Evolutionary conservation across 768 basidiomycete genomes (phyloP).

Genomic region (Udeniomyces megalosporus): DNA sequence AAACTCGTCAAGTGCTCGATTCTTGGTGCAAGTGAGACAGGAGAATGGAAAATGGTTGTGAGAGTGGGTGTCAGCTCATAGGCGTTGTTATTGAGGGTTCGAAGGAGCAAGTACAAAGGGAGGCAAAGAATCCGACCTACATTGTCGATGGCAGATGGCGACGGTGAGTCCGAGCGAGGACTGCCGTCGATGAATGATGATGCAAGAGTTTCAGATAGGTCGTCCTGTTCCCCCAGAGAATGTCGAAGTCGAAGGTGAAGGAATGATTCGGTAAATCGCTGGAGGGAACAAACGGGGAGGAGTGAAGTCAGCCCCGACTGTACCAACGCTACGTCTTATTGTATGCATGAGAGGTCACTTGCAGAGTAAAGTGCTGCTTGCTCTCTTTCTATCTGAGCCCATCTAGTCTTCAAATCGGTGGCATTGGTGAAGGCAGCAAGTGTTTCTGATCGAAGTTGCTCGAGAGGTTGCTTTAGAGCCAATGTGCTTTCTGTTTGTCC

Average conservation of each 20-base stretch:
- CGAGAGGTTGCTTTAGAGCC: slow-evolving; percentile 55
- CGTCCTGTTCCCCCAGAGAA: slow-evolving; percentile 78
- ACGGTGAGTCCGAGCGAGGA: slow-evolving; percentile 21
- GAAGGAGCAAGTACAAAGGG: background rate
- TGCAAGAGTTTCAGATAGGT: slow-evolving; percentile 67
- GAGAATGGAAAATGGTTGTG: background rate
- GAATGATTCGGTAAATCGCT: slow-evolving; percentile 64
- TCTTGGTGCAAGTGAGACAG: slow-evolving; percentile 5
- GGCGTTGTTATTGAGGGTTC: no score
- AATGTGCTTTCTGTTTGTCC: slow-evolving; percentile 69
- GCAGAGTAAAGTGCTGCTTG: slow-evolving; percentile 83
- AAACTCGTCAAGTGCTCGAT: slow-evolving; percentile 61
- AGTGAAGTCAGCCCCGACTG: background rate
- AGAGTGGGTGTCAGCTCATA: no score
- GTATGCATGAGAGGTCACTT: slow-evolving; percentile 7
- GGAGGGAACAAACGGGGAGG: slow-evolving; percentile 31
- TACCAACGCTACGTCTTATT: background rate
- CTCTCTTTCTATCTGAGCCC: slow-evolving; percentile 75
- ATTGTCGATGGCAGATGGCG: background rate
- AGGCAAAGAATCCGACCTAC: background rate
- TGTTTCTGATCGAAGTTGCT: slow-evolving; percentile 61
- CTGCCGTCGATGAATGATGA: slow-evolving; percentile 57
- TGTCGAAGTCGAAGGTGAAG: slow-evolving; percentile 74
- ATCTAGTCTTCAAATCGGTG: slow-evolving; percentile 57
- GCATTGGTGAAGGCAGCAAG: slow-evolving; percentile 78